These are phyloP conservation scores for Candida tallmaniae DNA, from an alignment of 805 yeast genomes.

Conservation along the genomic window DNA sequence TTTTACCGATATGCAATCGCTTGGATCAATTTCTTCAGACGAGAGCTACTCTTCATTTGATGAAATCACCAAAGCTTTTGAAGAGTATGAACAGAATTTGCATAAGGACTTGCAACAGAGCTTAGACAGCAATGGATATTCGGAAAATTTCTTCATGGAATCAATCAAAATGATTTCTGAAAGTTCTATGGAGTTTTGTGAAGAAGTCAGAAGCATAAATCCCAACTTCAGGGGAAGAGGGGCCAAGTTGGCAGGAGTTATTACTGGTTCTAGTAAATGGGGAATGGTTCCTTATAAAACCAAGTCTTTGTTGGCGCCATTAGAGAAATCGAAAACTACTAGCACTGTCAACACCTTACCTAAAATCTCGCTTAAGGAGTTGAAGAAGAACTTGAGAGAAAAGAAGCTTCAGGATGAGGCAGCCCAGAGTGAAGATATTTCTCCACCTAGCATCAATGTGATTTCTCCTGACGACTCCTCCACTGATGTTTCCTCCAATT, in stretches of 20 bases:
- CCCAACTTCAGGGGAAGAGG: constrained; percentile 40
- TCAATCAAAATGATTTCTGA: constrained; percentile 28
- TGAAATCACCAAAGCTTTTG: constrained; percentile 33
- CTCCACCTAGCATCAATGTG: constrained; percentile 8
- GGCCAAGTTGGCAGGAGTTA: constrained; percentile 36
- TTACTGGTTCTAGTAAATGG: constrained; percentile 39
- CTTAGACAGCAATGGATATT: constrained; percentile 12
- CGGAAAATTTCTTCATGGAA: constrained; percentile 26
- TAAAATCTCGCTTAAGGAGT: constrained; percentile 25
- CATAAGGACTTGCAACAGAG: constrained; percentile 11
- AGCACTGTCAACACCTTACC: neutral
- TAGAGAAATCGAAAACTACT: constrained; percentile 7
- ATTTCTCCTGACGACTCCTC: constrained; percentile 9
- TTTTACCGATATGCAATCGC: constrained; percentile 5
- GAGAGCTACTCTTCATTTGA: constrained; percentile 35
- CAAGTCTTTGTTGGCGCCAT: constrained; percentile 35
- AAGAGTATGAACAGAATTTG: constrained; percentile 22
- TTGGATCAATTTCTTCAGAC: constrained; percentile 19
- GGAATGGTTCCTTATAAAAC: constrained; percentile 38
- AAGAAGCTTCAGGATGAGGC: constrained; percentile 1
- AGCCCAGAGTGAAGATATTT: neutral
- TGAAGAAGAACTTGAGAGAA: constrained; percentile 16
- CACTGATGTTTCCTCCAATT: constrained; percentile 5
- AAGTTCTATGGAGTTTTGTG: constrained; percentile 29
- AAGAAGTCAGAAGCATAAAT: constrained; percentile 29